A percentile compares a stretch with the other conserved stretches of the same genome.
Conservation (phyloP, 257 asterid genomes). For the Solanum dulcamara region DNA sequence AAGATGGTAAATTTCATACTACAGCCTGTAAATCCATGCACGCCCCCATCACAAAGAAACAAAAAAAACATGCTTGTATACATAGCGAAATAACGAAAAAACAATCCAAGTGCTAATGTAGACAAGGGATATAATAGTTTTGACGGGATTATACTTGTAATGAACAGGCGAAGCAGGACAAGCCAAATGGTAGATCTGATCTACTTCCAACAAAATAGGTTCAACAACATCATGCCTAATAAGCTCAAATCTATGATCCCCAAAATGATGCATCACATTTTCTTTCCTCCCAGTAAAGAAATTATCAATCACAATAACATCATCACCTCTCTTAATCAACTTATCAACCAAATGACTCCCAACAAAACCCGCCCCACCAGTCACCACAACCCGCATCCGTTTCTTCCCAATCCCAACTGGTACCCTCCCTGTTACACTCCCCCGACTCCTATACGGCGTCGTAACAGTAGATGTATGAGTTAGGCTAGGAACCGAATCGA, state of each 20-base stretch:
- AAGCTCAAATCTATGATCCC: conserved; percentile 27
- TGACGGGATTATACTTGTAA: conserved; percentile 34
- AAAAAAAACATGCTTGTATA: not conserved
- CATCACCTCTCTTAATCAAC: conserved; percentile 28
- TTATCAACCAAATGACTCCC: conserved; percentile 38
- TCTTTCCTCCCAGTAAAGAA: conserved; percentile 38
- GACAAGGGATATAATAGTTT: conserved; percentile 27
- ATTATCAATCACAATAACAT: conserved; percentile 33
- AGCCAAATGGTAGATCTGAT: conserved; percentile 32
- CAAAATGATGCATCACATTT: conserved; percentile 31
- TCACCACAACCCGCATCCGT: conserved; percentile 26
- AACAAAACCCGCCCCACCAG: conserved; percentile 37
- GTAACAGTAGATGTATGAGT: not conserved
- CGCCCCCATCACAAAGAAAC: not conserved
- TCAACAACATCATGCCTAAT: conserved; percentile 35
- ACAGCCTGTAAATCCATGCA: not conserved
- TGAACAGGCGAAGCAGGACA: conserved; percentile 41
- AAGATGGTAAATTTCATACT: not conserved
- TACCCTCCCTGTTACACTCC: conserved; percentile 5
- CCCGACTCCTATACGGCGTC: not conserved
- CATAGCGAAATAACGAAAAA: not conserved
- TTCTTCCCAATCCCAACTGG: conserved; percentile 21
- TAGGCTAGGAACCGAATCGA: not conserved
- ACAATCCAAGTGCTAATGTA: not conserved
- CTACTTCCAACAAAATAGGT: conserved; percentile 36